Base-by-base conservation (phyloP, 371 early-diverging fungal species). In the Choanephora cucurbitarum region DNA sequence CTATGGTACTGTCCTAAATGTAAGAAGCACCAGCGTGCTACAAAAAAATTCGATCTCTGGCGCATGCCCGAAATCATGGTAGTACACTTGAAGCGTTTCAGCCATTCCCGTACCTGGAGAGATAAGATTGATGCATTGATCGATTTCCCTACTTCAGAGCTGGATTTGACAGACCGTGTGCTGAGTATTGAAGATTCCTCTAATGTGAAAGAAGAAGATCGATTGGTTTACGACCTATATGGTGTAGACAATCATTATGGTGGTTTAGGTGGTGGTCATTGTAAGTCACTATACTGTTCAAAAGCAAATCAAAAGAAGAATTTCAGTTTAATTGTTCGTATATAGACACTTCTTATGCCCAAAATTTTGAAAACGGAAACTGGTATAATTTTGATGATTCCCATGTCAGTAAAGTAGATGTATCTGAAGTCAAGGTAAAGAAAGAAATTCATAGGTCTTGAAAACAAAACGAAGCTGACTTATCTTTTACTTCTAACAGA, bases 321-420 rank as follows among this genome's bases (percentile, higher is more conserved):
- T n/a, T n/a, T 28, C 7, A 7, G 28, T 7, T 28, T 28, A 28
- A 28, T 7, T 28, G 3, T 28, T 28, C 7, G 28, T 28, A 7
- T 7, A 24, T 72, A 89, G 90, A 95, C 67, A 96, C 96, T 44
- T 94, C 95, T 0, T 94, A 87, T 72, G 94, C 93, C 19, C 87
- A 87, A 68, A 94, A 91, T 56, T 78, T 81, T 32, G 69, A 84
- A 33, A 79, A 86, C 49, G 66, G 62, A 31, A 44, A 83, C 22
- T 95, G 97, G 97, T 95, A 90, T 70, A 80, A 90, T 61, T 96
- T 92, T 70, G 91, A 96, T 64, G 96, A 96, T 66, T 85, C 89
- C 3, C 84, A 80, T 44, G 96, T 94, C 8, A 76, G 79, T 21
- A 76, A 78, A 18, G 82, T 89, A 0, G 63, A 72, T 32, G 83